Evolutionary conservation across 139 green algal genomes (phyloP).

Genomic region (Auxenochlorella protothecoides): DNA sequence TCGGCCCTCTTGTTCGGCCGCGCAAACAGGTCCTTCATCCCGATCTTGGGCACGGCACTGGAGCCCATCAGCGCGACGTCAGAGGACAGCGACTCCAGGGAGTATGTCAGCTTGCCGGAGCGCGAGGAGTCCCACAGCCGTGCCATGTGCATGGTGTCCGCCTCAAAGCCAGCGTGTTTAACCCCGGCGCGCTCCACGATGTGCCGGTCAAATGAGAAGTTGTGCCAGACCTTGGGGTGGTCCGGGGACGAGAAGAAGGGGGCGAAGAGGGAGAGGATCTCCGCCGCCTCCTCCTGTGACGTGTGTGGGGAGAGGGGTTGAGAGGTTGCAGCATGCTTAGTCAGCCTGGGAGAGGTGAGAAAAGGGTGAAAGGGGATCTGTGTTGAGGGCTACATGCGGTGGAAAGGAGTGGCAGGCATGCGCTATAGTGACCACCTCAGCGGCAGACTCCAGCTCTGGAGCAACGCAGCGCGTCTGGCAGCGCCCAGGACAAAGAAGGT

Average conservation of each 20-base stretch:
- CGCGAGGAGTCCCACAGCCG: conserved; percentile 75
- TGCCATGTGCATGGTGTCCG: conserved; percentile 99
- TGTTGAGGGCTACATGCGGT: no score
- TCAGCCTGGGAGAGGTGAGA: no score
- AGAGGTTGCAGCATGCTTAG: no score
- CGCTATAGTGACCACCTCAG: no score
- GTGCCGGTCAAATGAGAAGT: conserved; percentile 97
- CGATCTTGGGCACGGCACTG: conserved; percentile 34
- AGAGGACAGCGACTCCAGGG: conserved; percentile 55
- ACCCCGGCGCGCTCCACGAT: conserved; percentile 59
- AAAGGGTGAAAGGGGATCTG: no score
- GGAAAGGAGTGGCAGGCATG: no score
- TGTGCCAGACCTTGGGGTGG: conserved; percentile 93
- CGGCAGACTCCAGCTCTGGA: no score
- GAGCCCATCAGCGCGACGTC: conserved; percentile 32
- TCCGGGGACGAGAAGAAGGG: conserved; percentile 64
- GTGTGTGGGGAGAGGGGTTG: no score
- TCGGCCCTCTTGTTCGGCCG: conserved; percentile 63
- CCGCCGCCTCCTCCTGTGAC: conserved; percentile 14
- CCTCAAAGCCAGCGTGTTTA: conserved; percentile 59
- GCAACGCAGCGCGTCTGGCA: no score
- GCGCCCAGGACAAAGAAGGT: no score
- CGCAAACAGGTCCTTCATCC: conserved; percentile 89
- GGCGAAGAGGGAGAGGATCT: conserved; percentile 61
- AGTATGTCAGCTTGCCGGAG: conserved; percentile 56